Evolutionary conservation across 139 green algal species (phyloP).

Genomic region (Coelastrella sp.): DNA sequence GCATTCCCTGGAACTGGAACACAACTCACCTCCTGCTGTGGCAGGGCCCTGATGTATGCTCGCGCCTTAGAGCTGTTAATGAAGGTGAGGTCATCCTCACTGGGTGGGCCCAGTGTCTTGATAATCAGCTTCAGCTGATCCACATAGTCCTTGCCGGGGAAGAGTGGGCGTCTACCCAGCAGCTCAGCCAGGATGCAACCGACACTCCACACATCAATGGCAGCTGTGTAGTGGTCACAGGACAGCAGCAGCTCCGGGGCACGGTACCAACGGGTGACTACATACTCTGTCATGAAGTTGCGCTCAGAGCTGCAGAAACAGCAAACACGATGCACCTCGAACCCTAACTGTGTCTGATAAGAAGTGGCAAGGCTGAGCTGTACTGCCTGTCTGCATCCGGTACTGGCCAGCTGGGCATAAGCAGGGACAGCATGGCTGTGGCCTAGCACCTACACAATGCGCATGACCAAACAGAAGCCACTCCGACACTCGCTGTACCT

Average conservation of each 20-base stretch:
- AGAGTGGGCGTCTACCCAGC: slow-evolving; percentile 88
- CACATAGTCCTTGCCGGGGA: slow-evolving; percentile 86
- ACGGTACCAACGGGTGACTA: slow-evolving; percentile 97
- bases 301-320: slow-evolving; percentile 74
- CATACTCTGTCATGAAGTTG: slow-evolving; percentile 98
- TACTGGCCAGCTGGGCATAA: too few relatives aligned
- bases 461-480: too few relatives aligned
- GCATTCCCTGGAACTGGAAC: not conserved
- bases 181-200: slow-evolving; percentile 97
- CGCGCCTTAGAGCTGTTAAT: slow-evolving; percentile 88
- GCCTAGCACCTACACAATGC: too few relatives aligned
- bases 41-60: slow-evolving; percentile 85
- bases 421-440: too few relatives aligned
- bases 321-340: too few relatives aligned
- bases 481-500: slow-evolving; percentile 49
- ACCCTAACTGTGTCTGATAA: too few relatives aligned
- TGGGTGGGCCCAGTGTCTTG: slow-evolving; percentile 88
- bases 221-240: slow-evolving; percentile 90
- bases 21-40: slow-evolving; percentile 62
- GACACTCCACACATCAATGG: slow-evolving; percentile 95
- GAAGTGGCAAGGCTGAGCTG: too few relatives aligned
- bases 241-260: slow-evolving; percentile 95
- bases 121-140: slow-evolving; percentile 97
- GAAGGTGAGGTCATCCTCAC: slow-evolving; percentile 93
- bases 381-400: too few relatives aligned